Base-by-base conservation (phyloP, 1,284 basidiomycete species). In the Heterobasidion parviporum region DNA sequence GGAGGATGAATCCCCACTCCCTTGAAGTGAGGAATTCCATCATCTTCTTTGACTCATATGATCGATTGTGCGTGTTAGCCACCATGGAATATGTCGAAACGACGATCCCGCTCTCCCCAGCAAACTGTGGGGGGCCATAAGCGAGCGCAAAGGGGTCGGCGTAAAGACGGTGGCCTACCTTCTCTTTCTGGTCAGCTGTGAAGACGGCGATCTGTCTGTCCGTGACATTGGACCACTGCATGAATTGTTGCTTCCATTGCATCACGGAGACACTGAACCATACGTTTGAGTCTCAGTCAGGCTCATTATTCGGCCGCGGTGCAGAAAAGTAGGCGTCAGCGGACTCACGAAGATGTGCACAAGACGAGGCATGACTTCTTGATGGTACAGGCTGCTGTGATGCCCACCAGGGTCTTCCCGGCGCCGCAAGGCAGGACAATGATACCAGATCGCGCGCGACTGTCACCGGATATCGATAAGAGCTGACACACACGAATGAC, bases 41-140 rank as follows among this genome's bases (percentile, higher is more conserved):
- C 90, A 98, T 96, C 75, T 97, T 96, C 74, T 96, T 93, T 5
- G 95, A 92, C 66, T 96, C 93, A 67, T 97, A 92, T 7, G 95
- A 96, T 58, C 95, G 83, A 68, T 97, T 97, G 64, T 93, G 89
- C 2, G 92, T 94, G 68, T 97, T 97, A 33, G 95, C 94, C 53
- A 98, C 94, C 95, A 98, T 98, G 9, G 94, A 97, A 69, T 98
- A 98, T 5, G 95, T 98, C 47, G 94, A 97, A 18, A 98, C 88
- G 44, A 98, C 94, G 61, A 98, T 96, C 52, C 95, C 95, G 58
- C 94, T 93, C 50, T 93, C 91, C 35, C 92, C 92, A 7, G 89
- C 86, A 72, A 98, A 98, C 90, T 95, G 62, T 14, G 41, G 52
- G 56, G 47, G 12, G 18, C 4, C 15, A 50, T 50, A 36, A 36